Base-by-base conservation (phyloP, 2,329 filamentous ascomycete genomes). In the Whalleya microplaca region DNA sequence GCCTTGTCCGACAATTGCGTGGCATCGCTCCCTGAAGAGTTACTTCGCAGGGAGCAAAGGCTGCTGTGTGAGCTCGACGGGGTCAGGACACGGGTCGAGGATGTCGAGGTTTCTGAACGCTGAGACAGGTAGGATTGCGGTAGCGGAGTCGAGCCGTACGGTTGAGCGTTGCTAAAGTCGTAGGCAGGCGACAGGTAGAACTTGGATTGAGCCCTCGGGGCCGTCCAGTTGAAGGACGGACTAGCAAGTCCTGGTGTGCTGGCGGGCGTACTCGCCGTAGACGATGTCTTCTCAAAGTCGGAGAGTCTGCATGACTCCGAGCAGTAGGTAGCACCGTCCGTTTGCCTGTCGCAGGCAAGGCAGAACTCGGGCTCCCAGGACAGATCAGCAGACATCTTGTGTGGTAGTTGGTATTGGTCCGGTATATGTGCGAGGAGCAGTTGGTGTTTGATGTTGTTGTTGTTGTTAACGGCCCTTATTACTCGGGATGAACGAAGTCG, bases 271-370 rank as follows among this genome's bases (percentile, higher is more conserved):
- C 80, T 79, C 14, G 81, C 77, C 49, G 80, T 76, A 16, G 77
- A 75, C 12, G 80, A 68, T 5, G 79, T 86, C 75, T 86, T 87
- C 75, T 96, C 92, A 67, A 94, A 87, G 76, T 96, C 93, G 64
- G 91, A 89, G 44, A 97, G 81, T 64, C 92, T 86, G 83, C 93
- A 97, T 27, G 90, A 85, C 77, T 97, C 92, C 45, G 92, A 96
- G 83, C 93, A 97, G 82, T 96, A 96, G 64, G 90, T 86, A 60
- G 87, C 87, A 54, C 87, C 87, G 63, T 90, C 84, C 58, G 90
- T 92, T 77, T 96, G 91, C 78, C 89, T 89, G 78, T 97, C 93
- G 80, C 93, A 97, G 79, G 90, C 87, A 68, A 97, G 86, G 82
- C 93, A 97, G 84, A 92, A 96, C 76, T 96, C 89, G 75, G 90